A percentile compares a stretch with the other conserved stretches of the same genome.
These are phyloP conservation scores for Annulohypoxylon bovei DNA, from an alignment of 495 filamentous ascomycete genomes.

Conservation along the genomic window DNA sequence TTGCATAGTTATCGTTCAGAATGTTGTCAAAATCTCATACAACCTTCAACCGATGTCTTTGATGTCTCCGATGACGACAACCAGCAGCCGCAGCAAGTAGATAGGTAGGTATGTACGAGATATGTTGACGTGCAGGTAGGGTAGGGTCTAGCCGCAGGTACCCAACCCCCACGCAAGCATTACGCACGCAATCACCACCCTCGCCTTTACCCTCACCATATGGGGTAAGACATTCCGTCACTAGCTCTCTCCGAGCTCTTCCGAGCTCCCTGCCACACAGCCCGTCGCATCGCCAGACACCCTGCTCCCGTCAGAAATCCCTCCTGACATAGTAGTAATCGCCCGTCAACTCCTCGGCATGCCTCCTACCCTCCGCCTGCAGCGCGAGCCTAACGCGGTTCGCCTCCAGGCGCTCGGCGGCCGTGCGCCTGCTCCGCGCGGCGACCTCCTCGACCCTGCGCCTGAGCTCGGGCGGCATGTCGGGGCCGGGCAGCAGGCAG, in stretches of 20 bases:
- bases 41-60: slow-evolving; percentile 2
- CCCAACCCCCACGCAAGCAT: slow-evolving; percentile 26
- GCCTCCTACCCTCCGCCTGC: slow-evolving; percentile 5
- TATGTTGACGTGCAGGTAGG: too few relatives aligned
- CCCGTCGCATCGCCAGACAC: slow-evolving; percentile 5
- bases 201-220: not conserved
- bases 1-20: not conserved
- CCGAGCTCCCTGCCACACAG: not conserved
- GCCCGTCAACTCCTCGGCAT: slow-evolving; percentile 9
- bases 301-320: slow-evolving; percentile 1
- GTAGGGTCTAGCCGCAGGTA: slow-evolving; percentile 14
- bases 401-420: slow-evolving; percentile 11
- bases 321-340: slow-evolving; percentile 28
- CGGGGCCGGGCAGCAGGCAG: slow-evolving; percentile 3
- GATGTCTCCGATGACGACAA: slow-evolving; percentile 16
- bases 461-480: slow-evolving; percentile 1
- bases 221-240: slow-evolving; percentile 21
- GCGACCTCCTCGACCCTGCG: not conserved
- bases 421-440: not conserved
- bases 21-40: slow-evolving; percentile 5
- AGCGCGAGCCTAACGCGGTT: not conserved
- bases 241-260: not conserved
- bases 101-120: not conserved
- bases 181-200: slow-evolving; percentile 17
- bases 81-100: not conserved